A percentile compares a stretch with the other conserved stretches of the same genome.
Evolutionary conservation across 108 stramenopile species (phyloP).

Genomic region (Nitzschia putrida): DNA sequence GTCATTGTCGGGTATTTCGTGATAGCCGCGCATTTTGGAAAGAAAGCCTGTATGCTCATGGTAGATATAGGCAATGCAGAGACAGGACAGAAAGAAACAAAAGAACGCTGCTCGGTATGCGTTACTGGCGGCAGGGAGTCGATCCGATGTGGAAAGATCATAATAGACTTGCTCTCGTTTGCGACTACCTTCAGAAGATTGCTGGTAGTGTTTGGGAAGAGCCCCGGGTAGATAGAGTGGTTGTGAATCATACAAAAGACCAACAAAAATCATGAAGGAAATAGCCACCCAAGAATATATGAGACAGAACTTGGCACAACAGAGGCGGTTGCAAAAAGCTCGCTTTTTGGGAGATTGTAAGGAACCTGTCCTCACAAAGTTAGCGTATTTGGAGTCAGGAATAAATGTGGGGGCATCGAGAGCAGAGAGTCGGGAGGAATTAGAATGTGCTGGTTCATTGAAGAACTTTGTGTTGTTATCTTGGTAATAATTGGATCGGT

Average conservation of each 20-base stretch:
- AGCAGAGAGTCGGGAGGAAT: no score
- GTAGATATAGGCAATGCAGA: constrained; percentile 34
- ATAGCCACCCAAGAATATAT: constrained; percentile 40
- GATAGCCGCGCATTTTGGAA: constrained; percentile 33
- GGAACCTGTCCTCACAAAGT: constrained; percentile 13
- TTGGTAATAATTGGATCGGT: not conserved
- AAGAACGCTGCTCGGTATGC: constrained; percentile 44
- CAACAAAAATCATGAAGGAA: constrained; percentile 39
- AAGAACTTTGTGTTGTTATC: not conserved
- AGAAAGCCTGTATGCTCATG: constrained; percentile 23
- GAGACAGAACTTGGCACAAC: constrained; percentile 35
- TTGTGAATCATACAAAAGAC: constrained; percentile 47
- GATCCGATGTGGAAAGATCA: constrained; percentile 18
- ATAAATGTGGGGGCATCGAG: constrained; percentile 12
- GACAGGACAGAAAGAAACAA: constrained; percentile 29
- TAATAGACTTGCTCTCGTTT: constrained; percentile 23
- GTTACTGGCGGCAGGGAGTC: constrained; percentile 33
- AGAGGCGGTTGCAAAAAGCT: not conserved
- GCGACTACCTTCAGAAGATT: constrained; percentile 15
- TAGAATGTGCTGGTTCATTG: not conserved
- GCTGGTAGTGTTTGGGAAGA: constrained; percentile 25
- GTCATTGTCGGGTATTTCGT: constrained; percentile 40
- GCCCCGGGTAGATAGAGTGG: constrained; percentile 43
- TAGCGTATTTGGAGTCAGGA: constrained; percentile 31
- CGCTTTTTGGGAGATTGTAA: not conserved